Evolutionary conservation across 495 filamentous ascomycete species (phyloP), one percentile per base, ranked within the genome.

Genomic region (Bacidia gigantensis): DNA sequence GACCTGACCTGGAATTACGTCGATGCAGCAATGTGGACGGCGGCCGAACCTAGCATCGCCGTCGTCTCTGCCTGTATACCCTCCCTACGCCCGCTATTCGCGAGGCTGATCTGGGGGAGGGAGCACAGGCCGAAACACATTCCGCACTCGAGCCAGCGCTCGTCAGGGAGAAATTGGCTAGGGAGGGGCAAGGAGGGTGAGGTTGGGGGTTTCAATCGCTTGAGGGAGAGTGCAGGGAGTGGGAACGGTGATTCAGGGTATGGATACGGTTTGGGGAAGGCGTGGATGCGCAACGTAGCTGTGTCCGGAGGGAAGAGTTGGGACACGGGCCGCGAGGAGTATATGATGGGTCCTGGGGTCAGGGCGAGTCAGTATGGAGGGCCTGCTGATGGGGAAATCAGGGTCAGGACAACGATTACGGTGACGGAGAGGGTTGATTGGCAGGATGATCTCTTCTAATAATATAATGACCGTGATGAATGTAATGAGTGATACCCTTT

Each of bases 1-100:
- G 42, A 57, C 25, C 26, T 55, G 20, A 57, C 55, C 9, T 57
- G 56, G 57, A 53, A 50, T 20, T 59, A 59, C 50, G 54, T 52
- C 21, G 40, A 46, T 42, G 26, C 51, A 14, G 54, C 72, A 54
- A 52, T 60, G 46, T 61, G 59, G 59, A 52, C 56, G 20, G 41
- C 58, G 14, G 55, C 53, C 25, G 58, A 60, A n/a, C 46, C 58
- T 11, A 50, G 56, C 11, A 45, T 60, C 3, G 52, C 51, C 41
- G 56, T 60, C 29, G 52, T 61, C 20, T 51, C 39, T 49, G 52
- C 58, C 17, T 56, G 58, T 40, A 52, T 61, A n/a, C 58, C 56
- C 11, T 55, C 56, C 35, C 35, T 61, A 3, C 58, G 58, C 3
- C 58, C 58, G 10, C 47, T 58, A 20, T 54, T 59, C 42, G 55